A percentile compares a stretch with the other conserved stretches of the same genome.
Conservation (phyloP, 2,329 filamentous ascomycete species). For the Periconia digitata region DNA sequence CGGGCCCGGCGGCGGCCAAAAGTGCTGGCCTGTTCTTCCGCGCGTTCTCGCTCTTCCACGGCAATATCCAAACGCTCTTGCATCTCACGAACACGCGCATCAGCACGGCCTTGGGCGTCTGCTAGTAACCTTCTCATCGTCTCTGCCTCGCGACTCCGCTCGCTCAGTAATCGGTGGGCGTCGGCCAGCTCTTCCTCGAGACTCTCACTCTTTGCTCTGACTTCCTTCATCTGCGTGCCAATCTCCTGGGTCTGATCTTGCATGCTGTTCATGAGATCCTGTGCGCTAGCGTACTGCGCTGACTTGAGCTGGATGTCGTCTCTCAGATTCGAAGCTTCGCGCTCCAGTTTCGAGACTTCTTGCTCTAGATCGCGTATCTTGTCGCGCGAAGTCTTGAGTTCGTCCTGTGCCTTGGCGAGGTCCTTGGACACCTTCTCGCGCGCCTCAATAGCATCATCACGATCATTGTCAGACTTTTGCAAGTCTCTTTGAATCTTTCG, state of each 20-base stretch:
- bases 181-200: slow-evolving; percentile 91
- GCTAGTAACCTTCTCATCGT: slow-evolving; percentile 89
- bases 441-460: slow-evolving; percentile 72
- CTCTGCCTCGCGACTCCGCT: slow-evolving; percentile 88
- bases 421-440: slow-evolving; percentile 73
- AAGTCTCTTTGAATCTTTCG: slow-evolving; percentile 74
- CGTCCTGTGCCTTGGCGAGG: slow-evolving; percentile 70
- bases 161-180: slow-evolving; percentile 79
- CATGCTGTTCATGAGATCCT: slow-evolving; percentile 87
- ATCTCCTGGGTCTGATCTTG: slow-evolving; percentile 89
- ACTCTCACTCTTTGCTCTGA: slow-evolving; percentile 76
- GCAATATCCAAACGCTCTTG: slow-evolving; percentile 84
- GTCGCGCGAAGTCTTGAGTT: slow-evolving; percentile 59
- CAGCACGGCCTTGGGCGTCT: slow-evolving; percentile 82
- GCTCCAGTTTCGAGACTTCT: slow-evolving; percentile 66
- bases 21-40: slow-evolving; percentile 85
- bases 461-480: slow-evolving; percentile 74
- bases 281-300: slow-evolving; percentile 81
- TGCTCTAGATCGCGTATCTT: slow-evolving; percentile 74
- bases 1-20: slow-evolving; percentile 74
- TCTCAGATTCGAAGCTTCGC: slow-evolving; percentile 67
- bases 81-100: slow-evolving; percentile 83
- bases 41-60: slow-evolving; percentile 88
- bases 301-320: slow-evolving; percentile 84
- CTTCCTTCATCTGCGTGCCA: slow-evolving; percentile 87